These are phyloP conservation scores for Paradendryphiella salina DNA, from an alignment of 2,329 filamentous ascomycete genomes.

Conservation along the genomic window DNA sequence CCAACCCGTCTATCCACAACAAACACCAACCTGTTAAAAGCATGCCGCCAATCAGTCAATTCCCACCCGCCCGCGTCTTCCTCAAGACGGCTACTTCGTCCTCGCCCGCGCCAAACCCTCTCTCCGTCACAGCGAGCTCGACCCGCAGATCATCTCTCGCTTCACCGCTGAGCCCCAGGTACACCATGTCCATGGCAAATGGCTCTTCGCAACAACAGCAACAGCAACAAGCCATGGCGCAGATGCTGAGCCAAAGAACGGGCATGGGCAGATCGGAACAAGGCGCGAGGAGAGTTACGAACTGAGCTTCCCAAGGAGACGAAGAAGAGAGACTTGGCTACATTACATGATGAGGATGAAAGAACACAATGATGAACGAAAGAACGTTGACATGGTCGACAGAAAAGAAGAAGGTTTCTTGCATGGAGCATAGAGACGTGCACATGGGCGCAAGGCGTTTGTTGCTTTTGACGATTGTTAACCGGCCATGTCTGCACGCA, in stretches of 20 bases:
- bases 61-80: constrained; percentile 40
- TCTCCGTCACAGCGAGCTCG: constrained; percentile 1
- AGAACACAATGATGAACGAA: too few species aligned
- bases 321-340: too few species aligned
- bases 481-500: too few species aligned
- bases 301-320: not conserved
- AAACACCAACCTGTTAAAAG: not conserved
- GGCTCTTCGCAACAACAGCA: constrained; percentile 19
- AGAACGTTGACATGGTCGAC: too few species aligned
- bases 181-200: constrained; percentile 21
- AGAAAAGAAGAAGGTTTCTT: too few species aligned
- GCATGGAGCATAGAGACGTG: too few species aligned
- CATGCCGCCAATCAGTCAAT: constrained; percentile 42
- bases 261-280: constrained; percentile 14
- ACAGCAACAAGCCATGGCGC: constrained; percentile 28
- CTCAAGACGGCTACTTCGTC: constrained; percentile 24
- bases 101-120: constrained; percentile 8
- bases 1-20: not conserved
- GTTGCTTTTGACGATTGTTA: too few species aligned
- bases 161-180: constrained; percentile 17
- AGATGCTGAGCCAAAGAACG: constrained; percentile 28
- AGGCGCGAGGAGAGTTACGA: constrained; percentile 1
- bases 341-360: not conserved
- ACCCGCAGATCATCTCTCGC: constrained; percentile 13
- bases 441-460: too few species aligned